Percentiles rank a stretch among this genome's conserved stretches.
phyloP scores from a whole-genome alignment of 495 filamentous ascomycete species.

The Ramalina intermedia region DNA sequence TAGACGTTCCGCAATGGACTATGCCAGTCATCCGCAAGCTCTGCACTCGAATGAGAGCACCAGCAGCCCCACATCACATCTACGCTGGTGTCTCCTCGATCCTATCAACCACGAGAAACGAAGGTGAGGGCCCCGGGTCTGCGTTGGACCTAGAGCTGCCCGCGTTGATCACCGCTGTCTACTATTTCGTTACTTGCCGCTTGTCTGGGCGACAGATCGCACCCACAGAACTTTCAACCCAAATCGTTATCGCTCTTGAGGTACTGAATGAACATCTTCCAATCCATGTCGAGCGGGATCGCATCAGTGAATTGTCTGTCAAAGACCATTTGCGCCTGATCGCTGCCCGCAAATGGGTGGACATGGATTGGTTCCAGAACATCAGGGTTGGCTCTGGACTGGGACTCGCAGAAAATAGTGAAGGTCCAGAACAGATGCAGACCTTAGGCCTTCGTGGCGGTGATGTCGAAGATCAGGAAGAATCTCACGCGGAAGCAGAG shows the following conservation, averaged over 20 bases:
- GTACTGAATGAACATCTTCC: conserved; percentile 24
- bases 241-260: conserved; percentile 25
- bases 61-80: conserved; percentile 47
- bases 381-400: conserved; percentile 29
- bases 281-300: conserved; percentile 20
- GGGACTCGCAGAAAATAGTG: conserved; percentile 19
- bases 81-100: conserved; percentile 44
- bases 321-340: conserved; percentile 44
- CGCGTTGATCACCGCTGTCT: conserved; percentile 50
- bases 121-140: not conserved
- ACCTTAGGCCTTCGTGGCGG: not conserved
- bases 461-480: conserved; percentile 1
- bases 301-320: conserved; percentile 34
- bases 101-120: conserved; percentile 3
- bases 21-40: conserved; percentile 51
- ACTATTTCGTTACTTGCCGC: conserved; percentile 42
- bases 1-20: conserved; percentile 46
- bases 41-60: conserved; percentile 45
- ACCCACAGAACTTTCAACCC: conserved; percentile 25
- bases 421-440: conserved; percentile 17
- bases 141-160: conserved; percentile 24
- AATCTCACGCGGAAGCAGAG: not conserved
- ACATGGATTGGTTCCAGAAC: conserved; percentile 54
- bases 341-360: conserved; percentile 44
- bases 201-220: conserved; percentile 24